These are phyloP conservation scores for Heterobasidion irregulare DNA, from an alignment of 1,284 basidiomycete species.

Conservation along the genomic window DNA sequence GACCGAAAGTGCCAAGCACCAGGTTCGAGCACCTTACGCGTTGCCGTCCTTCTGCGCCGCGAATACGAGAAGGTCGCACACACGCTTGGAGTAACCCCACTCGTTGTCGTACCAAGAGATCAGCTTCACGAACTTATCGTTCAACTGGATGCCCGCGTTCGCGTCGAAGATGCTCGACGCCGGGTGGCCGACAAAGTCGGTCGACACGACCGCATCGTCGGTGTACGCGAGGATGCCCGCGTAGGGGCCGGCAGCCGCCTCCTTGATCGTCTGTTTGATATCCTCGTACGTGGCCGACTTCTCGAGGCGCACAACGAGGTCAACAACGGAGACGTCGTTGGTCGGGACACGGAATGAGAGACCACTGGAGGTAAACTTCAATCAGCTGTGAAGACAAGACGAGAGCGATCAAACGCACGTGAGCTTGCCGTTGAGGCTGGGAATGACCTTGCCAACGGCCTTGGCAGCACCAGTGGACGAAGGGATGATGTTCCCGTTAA, in stretches of 20 bases:
- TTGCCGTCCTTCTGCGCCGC: slow-evolving; percentile 68
- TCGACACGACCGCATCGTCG: slow-evolving; percentile 91
- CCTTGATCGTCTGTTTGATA: slow-evolving; percentile 87
- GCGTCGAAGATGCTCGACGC: slow-evolving; percentile 90
- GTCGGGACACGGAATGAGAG: slow-evolving; percentile 98
- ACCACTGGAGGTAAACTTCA: slow-evolving; percentile 45
- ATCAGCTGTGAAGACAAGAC: background rate
- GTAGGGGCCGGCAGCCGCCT: slow-evolving; percentile 64
- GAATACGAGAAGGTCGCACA: slow-evolving; percentile 84
- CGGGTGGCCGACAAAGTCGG: slow-evolving; percentile 83
- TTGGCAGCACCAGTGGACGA: slow-evolving; percentile 99
- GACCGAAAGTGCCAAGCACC: too few species aligned
- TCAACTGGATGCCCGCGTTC: slow-evolving; percentile 88
- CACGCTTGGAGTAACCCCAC: slow-evolving; percentile 95
- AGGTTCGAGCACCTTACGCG: slow-evolving; percentile 14
- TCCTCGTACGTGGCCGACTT: slow-evolving; percentile 83
- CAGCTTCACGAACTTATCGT: slow-evolving; percentile 92
- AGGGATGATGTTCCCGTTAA: slow-evolving; percentile 98
- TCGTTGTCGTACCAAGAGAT: slow-evolving; percentile 96
- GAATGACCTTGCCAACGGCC: slow-evolving; percentile 99
- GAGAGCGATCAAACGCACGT: slow-evolving; percentile 41
- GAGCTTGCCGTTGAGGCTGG: slow-evolving; percentile 94
- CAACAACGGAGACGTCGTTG: slow-evolving; percentile 96
- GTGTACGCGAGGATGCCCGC: slow-evolving; percentile 94
- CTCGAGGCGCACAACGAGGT: slow-evolving; percentile 91